These are phyloP conservation scores for Passalora sequoiae DNA, from an alignment of 2,329 filamentous ascomycete species.

Conservation along the genomic window DNA sequence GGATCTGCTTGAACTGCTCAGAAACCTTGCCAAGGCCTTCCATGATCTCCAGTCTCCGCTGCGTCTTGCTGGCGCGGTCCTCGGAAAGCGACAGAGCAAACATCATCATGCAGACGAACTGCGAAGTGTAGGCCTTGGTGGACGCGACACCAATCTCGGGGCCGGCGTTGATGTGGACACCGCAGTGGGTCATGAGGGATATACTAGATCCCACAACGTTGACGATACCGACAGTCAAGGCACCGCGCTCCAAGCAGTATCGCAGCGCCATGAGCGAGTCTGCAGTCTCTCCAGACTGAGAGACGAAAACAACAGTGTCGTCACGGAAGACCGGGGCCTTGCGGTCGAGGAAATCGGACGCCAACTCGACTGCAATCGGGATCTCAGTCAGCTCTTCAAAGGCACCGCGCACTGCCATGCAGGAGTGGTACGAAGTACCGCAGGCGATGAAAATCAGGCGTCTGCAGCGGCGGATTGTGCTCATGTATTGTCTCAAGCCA, in stretches of 20 bases:
- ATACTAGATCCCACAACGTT: slow-evolving; percentile 98
- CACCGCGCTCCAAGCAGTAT: slow-evolving; percentile 96
- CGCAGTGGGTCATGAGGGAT: slow-evolving; percentile 96
- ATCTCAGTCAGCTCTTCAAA: slow-evolving; percentile 99
- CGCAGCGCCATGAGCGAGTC: slow-evolving; percentile 95
- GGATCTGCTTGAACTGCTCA: slow-evolving; percentile 83
- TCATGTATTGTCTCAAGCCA: slow-evolving; percentile 92
- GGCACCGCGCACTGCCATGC: slow-evolving; percentile 96
- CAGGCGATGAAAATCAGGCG: slow-evolving; percentile 99
- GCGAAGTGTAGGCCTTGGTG: slow-evolving; percentile 98
- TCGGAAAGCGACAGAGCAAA: slow-evolving; percentile 94
- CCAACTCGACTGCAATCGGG: slow-evolving; percentile 91
- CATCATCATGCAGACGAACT: slow-evolving; percentile 99
- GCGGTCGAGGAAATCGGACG: slow-evolving; percentile 95
- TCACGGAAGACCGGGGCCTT: slow-evolving; percentile 98
- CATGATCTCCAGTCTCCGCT: slow-evolving; percentile 92
- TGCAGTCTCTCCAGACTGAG: slow-evolving; percentile 96
- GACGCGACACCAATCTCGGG: slow-evolving; percentile 98
- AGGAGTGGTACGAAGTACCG: slow-evolving; percentile 97
- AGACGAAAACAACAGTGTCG: slow-evolving; percentile 98
- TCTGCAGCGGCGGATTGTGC: slow-evolving; percentile 91
- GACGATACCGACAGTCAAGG: slow-evolving; percentile 94
- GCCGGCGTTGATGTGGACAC: slow-evolving; percentile 98
- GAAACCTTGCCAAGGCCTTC: slow-evolving; percentile 84
- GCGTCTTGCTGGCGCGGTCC: slow-evolving; percentile 90